These are phyloP conservation scores for Lactarius deliciosus DNA, from an alignment of 768 basidiomycete genomes.

Conservation along the genomic window DNA sequence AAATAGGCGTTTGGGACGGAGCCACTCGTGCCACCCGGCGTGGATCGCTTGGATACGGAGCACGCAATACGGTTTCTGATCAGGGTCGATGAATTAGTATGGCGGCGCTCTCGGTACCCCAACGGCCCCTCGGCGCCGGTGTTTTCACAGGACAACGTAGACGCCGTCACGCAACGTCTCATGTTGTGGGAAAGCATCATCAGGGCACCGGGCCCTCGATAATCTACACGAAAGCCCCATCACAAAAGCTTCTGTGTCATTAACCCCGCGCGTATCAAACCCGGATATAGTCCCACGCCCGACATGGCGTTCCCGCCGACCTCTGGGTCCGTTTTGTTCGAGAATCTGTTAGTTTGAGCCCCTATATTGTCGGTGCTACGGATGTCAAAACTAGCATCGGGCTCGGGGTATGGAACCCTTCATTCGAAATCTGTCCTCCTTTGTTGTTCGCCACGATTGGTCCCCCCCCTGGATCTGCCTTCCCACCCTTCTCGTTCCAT, in stretches of 20 bases:
- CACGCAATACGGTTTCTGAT: slow-evolving; percentile 27
- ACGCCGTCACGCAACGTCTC: slow-evolving; percentile 25
- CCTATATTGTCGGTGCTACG: not conserved
- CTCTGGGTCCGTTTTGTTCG: slow-evolving; percentile 1
- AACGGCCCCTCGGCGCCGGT: slow-evolving; percentile 16
- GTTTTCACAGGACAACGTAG: slow-evolving; percentile 27
- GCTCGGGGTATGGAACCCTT: not conserved
- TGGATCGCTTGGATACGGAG: slow-evolving; percentile 15
- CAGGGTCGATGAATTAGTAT: slow-evolving; percentile 29
- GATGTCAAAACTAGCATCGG: not conserved
- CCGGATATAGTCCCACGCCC: not conserved
- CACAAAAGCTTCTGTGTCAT: not conserved
- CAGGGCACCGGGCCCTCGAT: slow-evolving; percentile 23
- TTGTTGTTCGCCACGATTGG: slow-evolving; percentile 14
- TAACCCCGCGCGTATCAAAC: slow-evolving; percentile 3
- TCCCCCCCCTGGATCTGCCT: slow-evolving; percentile 12
- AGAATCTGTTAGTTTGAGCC: slow-evolving; percentile 1
- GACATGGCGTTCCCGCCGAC: slow-evolving; percentile 1
- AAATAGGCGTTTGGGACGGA: slow-evolving; percentile 16
- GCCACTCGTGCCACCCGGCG: not conserved
- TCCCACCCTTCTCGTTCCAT: slow-evolving; percentile 11
- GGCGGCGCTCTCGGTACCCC: slow-evolving; percentile 28
- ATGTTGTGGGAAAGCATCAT: slow-evolving; percentile 29
- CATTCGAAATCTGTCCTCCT: not conserved
- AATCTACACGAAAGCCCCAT: slow-evolving; percentile 2